phyloP scores from a whole-genome alignment of 352 stramenopile genomes.

The Phytophthora cryptogea region DNA sequence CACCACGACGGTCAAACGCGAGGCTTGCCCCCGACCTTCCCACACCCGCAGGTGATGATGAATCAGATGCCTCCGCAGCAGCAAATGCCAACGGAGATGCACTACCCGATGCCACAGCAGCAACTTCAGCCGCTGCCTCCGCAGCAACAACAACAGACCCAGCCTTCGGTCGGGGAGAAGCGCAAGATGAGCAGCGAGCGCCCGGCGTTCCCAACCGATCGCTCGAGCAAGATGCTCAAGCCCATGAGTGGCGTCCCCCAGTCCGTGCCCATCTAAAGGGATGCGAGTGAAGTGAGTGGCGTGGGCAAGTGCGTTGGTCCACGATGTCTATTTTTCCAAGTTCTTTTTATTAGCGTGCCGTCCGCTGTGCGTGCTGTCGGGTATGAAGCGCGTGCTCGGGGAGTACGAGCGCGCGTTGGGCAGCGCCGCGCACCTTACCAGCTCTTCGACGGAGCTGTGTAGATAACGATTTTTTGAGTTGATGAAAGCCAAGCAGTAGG shows the following conservation, averaged over 20 bases:
- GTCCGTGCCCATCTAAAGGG: slow-evolving; percentile 43
- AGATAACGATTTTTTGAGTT: slow-evolving; percentile 43
- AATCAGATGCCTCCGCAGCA: slow-evolving; percentile 41
- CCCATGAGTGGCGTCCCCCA: slow-evolving; percentile 38
- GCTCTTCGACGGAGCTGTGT: slow-evolving; percentile 20
- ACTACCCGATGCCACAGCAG: slow-evolving; percentile 37
- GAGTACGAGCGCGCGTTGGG: slow-evolving; percentile 30
- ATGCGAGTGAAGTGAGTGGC: slow-evolving; percentile 2
- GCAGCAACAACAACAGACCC: slow-evolving; percentile 19
- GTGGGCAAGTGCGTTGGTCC: slow-evolving; percentile 1
- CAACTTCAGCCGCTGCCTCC: slow-evolving; percentile 17
- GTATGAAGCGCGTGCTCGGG: slow-evolving; percentile 35
- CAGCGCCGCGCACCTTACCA: slow-evolving; percentile 24
- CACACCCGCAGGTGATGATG: slow-evolving; percentile 60
- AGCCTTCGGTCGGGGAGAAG: slow-evolving; percentile 41
- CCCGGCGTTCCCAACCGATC: slow-evolving; percentile 38
- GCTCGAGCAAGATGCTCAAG: slow-evolving; percentile 48
- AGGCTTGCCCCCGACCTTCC: slow-evolving; percentile 53
- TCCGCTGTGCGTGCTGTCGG: slow-evolving; percentile 25
- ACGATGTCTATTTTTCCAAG: slow-evolving; percentile 23
- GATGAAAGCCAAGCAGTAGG: slow-evolving; percentile 30
- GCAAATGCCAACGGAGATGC: slow-evolving; percentile 39
- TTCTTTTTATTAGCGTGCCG: slow-evolving; percentile 30
- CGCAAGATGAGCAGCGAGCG: slow-evolving; percentile 57
- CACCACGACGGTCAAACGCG: slow-evolving; percentile 43